Base-by-base conservation (phyloP, 2,329 filamentous ascomycete genomes). In the Cladosporium sp. region DNA sequence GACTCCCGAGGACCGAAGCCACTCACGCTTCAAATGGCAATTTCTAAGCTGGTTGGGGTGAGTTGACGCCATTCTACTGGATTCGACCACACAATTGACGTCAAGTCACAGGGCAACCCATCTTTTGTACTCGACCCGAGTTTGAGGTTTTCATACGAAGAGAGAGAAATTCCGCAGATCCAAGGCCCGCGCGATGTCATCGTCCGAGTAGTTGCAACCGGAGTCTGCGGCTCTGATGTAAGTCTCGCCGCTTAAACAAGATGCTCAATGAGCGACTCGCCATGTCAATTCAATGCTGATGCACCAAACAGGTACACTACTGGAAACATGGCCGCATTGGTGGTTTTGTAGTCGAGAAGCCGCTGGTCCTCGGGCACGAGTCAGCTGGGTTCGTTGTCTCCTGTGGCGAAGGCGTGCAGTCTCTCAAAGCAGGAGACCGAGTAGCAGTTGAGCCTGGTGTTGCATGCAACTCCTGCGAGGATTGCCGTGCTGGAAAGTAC, bases 261-360 rank as follows among this genome's bases (percentile, higher is more conserved):
- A 3, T 28, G 9, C n/a, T 28, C 25, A 2, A 32, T 9, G 28
- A 32, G 12, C 28, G 8, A 32, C 28, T 32, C 12, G 12, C 28
- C 28, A 32, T 3, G 6, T 12, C 5, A 22, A 20, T 2, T 3
- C 20, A 4, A 24, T 4, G 20, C 22, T 42, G 24, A 42, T 12
- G 8, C 19, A 42, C 7, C 4, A 25, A 15, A 22, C 19, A 56
- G 54, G 63, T 76, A 25, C 74, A 76, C 65, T 77, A 76, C 71
- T 76, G 74, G 74, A 67, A 71, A 17, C 66, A 76, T 40, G 74
- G 74, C 10, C 68, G 70, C 54, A 76, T 77, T 60, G 74, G 74
- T 6, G 64, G 69, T 61, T 76, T 74, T 60, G 59, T 75, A 39
- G 72, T 76, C 48, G 48, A 64, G 3, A 60, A 57, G 19, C 66